Base-by-base conservation (phyloP, 192 early-diverging fungal species). In the Chytriomyces confervae region DNA sequence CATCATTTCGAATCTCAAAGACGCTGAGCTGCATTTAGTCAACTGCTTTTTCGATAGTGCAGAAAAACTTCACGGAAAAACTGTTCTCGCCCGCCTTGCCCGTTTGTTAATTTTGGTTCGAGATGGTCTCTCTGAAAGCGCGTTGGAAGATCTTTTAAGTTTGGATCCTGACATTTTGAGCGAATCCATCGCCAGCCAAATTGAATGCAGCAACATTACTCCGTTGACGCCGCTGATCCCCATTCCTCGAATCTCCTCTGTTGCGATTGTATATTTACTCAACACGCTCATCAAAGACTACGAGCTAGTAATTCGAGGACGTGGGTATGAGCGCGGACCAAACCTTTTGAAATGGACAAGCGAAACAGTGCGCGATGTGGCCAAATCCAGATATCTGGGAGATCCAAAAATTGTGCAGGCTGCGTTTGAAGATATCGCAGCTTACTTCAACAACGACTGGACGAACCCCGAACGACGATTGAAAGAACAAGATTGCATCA, bases 121-220 rank as follows among this genome's bases (percentile, higher is more conserved):
- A 29, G 79, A 80, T 43, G 79, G 79, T 6, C 48, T 76, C 23
- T 76, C 79, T 0, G 79, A 80, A 48, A 68, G 44, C 23, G 67
- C 50, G 11, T 9, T 80, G 46, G 79, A 80, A 75, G 79, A 80
- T 49, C 48, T 80, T 36, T 23, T 80, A 16, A 77, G 79, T 68
- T 16, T 76, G 11, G 79, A 76, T 57, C n/a, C 18, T 9, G 50
- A 76, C 5, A 48, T 80, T 20, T 20, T 80, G 10, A 9, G 68
- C 5, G 79, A 80, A 20, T 80, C 79, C 9, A 57, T 66, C 10
- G 51, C 53, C 10, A 62, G 47, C 0, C 75, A 77, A 50, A 67
- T 76, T 65, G 75, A 77, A 69, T 67, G 45, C 36, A 36, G 36
- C 27, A 23, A 9, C 2, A 74, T 74, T 16, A 24, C 66, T 11